Evolutionary conservation across 2,329 filamentous ascomycete genomes (phyloP).

Genomic region (Beauveria scarabaeidicola): DNA sequence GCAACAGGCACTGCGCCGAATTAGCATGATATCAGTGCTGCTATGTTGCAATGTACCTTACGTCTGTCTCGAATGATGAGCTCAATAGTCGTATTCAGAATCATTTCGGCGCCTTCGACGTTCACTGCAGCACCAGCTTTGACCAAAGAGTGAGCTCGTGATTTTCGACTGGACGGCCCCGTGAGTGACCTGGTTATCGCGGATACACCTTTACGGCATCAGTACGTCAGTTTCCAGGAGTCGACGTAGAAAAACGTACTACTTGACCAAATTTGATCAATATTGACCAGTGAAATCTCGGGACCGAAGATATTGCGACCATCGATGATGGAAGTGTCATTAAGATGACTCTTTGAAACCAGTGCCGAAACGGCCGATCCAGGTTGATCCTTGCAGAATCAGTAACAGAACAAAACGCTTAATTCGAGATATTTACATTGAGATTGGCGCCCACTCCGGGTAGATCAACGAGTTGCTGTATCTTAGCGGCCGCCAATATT

Average conservation of each 20-base stretch:
- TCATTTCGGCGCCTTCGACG: constrained; percentile 13
- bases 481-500: constrained; percentile 37
- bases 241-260: neutral
- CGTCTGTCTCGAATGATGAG: constrained; percentile 13
- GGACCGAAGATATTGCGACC: constrained; percentile 15
- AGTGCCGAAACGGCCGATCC: constrained; percentile 14
- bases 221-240: neutral
- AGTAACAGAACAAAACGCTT: neutral
- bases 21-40: neutral
- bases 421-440: neutral
- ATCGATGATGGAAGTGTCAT: constrained; percentile 17
- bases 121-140: constrained; percentile 16
- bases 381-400: constrained; percentile 15
- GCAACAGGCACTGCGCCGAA: constrained; percentile 14
- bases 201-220: neutral
- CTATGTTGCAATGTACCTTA: neutral
- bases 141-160: constrained; percentile 16
- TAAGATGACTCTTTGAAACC: constrained; percentile 14
- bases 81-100: constrained; percentile 17
- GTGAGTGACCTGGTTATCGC: constrained; percentile 2
- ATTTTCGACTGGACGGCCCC: constrained; percentile 2
- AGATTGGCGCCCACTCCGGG: constrained; percentile 41
- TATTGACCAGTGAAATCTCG: constrained; percentile 17
- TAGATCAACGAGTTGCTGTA: constrained; percentile 40
- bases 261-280: constrained; percentile 16